Percentiles rank a stretch among this genome's conserved stretches.
These are phyloP conservation scores for Leishmania lainsoni DNA, from an alignment of 208 protist genomes.

Conservation along the genomic window DNA sequence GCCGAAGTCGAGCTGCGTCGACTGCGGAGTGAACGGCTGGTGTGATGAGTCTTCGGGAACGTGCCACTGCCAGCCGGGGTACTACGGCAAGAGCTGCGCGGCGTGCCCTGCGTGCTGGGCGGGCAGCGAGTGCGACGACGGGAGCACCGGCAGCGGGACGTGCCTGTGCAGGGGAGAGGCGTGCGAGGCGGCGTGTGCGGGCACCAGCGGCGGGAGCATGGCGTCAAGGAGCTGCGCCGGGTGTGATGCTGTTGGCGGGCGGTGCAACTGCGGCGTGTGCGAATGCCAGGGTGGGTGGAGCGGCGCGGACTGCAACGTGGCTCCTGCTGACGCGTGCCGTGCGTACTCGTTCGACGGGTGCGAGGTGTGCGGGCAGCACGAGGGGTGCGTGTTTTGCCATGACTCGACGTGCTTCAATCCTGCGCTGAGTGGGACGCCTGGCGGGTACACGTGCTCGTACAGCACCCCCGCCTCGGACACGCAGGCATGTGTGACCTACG, in stretches of 20 bases:
- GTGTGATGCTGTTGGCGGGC: slow-evolving; percentile 16
- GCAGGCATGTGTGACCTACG: slow-evolving; percentile 22
- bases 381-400: slow-evolving; percentile 44
- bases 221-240: slow-evolving; percentile 2
- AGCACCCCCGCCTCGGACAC: slow-evolving; percentile 21
- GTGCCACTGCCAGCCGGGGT: slow-evolving; percentile 32
- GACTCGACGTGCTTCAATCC: slow-evolving; percentile 50
- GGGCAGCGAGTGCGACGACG: slow-evolving; percentile 36
- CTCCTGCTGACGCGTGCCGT: slow-evolving; percentile 35
- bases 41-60: slow-evolving; percentile 30
- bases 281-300: slow-evolving; percentile 27
- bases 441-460: slow-evolving; percentile 45
- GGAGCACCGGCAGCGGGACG: not conserved
- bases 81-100: slow-evolving; percentile 30
- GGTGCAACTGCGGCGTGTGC: slow-evolving; percentile 34
- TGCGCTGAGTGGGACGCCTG: slow-evolving; percentile 22
- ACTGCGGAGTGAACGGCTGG: slow-evolving; percentile 30
- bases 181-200: slow-evolving; percentile 5
- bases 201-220: not conserved
- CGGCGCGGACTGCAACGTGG: slow-evolving; percentile 24
- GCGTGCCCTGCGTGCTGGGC: slow-evolving; percentile 30
- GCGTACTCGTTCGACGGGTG: slow-evolving; percentile 45
- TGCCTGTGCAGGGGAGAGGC: slow-evolving; percentile 12
- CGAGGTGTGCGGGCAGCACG: slow-evolving; percentile 27
- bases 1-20: slow-evolving; percentile 3